phyloP scores from a whole-genome alignment of 768 basidiomycete genomes.

The Russula sp. region DNA sequence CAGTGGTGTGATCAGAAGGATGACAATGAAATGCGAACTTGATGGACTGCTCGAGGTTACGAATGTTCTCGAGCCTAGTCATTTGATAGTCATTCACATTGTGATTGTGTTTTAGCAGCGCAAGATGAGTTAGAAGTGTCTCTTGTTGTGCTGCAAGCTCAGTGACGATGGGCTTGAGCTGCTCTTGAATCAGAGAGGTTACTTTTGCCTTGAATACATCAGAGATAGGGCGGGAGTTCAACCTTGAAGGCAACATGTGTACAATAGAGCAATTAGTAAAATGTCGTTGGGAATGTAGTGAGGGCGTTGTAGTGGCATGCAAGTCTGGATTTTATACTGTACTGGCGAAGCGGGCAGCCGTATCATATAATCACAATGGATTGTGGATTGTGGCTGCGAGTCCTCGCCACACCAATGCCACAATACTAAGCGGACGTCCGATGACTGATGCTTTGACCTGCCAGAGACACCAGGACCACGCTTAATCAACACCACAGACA shows the following conservation, averaged over 20 bases:
- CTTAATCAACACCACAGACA: not conserved
- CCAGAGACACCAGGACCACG: too few species aligned
- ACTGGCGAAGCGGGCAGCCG: not conserved
- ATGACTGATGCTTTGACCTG: not conserved
- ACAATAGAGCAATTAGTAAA: not conserved
- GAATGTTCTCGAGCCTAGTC: slow-evolving; percentile 11
- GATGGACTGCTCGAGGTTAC: slow-evolving; percentile 15
- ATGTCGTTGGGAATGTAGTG: not conserved
- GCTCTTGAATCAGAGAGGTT: slow-evolving; percentile 8
- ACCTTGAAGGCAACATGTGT: not conserved
- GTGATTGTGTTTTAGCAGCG: slow-evolving; percentile 8
- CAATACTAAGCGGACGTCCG: not conserved
- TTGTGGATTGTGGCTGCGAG: not conserved
- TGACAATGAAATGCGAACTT: not conserved
- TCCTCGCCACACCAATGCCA: not conserved
- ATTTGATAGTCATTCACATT: slow-evolving; percentile 14
- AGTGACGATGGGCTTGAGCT: slow-evolving; percentile 8
- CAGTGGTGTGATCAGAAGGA: not conserved
- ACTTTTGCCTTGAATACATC: slow-evolving; percentile 8
- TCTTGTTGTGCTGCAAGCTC: slow-evolving; percentile 9
- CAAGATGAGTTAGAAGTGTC: not conserved
- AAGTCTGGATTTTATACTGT: not conserved
- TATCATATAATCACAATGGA: not conserved
- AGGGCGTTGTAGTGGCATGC: not conserved
- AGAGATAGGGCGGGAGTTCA: not conserved